Percentiles rank a stretch among this genome's conserved stretches.
Evolutionary conservation across 345 rosid species (phyloP).

Genomic region (Melastoma malabathricum): DNA sequence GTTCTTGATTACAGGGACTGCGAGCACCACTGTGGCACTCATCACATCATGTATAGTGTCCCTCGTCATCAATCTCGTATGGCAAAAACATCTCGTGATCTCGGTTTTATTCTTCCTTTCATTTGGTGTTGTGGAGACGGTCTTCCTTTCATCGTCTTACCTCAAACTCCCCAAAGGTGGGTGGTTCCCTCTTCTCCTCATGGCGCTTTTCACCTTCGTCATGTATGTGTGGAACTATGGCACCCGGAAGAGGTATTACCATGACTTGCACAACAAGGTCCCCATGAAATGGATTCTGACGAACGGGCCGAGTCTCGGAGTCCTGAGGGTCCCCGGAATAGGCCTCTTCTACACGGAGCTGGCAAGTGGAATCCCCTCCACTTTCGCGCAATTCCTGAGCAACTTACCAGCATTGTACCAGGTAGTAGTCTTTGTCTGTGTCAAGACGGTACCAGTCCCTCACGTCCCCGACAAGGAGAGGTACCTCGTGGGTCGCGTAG

Average conservation of each 20-base stretch:
- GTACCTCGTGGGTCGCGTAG: constrained; percentile 77
- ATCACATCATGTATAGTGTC: constrained; percentile 65
- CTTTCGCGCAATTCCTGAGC: constrained; percentile 71
- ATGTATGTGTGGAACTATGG: constrained; percentile 84
- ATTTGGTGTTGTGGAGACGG: constrained; percentile 60
- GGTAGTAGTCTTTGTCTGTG: constrained; percentile 74
- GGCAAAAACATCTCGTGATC: constrained; percentile 36
- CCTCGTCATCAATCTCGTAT: constrained; percentile 60
- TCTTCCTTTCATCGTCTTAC: constrained; percentile 47
- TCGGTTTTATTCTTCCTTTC: constrained; percentile 38
- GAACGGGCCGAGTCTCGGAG: constrained; percentile 77
- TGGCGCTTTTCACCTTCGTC: constrained; percentile 29
- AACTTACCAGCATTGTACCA: constrained; percentile 87
- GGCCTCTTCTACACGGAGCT: constrained; percentile 81
- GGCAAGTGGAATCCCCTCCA: constrained; percentile 65
- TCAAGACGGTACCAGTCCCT: constrained; percentile 77
- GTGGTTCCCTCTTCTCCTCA: constrained; percentile 65
- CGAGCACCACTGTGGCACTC: constrained; percentile 48
- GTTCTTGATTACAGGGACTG: constrained; percentile 49
- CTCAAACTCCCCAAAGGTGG: constrained; percentile 62
- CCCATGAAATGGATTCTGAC: constrained; percentile 69
- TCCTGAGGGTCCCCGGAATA: constrained; percentile 80
- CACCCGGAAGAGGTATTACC: constrained; percentile 57
- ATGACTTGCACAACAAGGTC: constrained; percentile 72
- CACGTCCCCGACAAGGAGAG: constrained; percentile 68